Percentiles rank a stretch among this genome's conserved stretches.
Conservation (phyloP, 306 rosid species). For the Albizia julibrissin region DNA sequence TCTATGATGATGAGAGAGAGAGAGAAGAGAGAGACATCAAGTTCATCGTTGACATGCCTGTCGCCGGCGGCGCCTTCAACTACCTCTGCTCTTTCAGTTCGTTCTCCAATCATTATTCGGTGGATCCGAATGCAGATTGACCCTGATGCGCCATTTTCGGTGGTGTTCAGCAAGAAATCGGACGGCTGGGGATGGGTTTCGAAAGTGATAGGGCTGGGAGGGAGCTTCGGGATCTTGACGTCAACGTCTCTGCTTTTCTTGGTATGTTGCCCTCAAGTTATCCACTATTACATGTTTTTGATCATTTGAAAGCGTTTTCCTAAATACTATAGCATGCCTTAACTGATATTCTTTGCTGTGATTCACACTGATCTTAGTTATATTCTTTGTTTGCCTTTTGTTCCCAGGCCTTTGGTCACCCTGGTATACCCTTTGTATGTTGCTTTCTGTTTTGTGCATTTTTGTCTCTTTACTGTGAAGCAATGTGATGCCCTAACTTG, state of each 20-base stretch:
- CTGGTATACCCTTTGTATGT: slow-evolving; percentile 93
- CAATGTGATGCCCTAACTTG: slow-evolving; percentile 5
- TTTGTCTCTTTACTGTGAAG: slow-evolving; percentile 10
- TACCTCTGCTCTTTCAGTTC: too few species aligned
- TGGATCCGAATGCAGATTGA: slow-evolving; percentile 58
- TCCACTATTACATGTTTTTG: too few species aligned
- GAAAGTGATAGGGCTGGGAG: slow-evolving; percentile 68
- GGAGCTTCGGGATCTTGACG: slow-evolving; percentile 71
- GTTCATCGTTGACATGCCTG: too few species aligned
- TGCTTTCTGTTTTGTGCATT: background rate
- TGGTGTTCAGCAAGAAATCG: slow-evolving; percentile 58
- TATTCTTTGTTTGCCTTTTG: background rate
- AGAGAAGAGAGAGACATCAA: too few species aligned
- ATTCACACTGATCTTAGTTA: background rate
- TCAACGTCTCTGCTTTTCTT: slow-evolving; percentile 92
- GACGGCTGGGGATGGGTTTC: slow-evolving; percentile 87
- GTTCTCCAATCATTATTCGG: too few species aligned
- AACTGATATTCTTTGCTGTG: too few species aligned
- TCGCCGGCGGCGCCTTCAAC: too few species aligned
- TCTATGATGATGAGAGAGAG: too few species aligned
- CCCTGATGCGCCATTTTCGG: slow-evolving; percentile 76
- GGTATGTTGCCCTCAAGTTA: slow-evolving; percentile 43
- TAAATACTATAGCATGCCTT: too few species aligned
- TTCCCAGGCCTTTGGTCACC: slow-evolving; percentile 73
- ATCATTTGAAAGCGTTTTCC: too few species aligned